These are phyloP conservation scores for Rugonectria rugulosa DNA, from an alignment of 2,329 filamentous ascomycete species.

Conservation along the genomic window DNA sequence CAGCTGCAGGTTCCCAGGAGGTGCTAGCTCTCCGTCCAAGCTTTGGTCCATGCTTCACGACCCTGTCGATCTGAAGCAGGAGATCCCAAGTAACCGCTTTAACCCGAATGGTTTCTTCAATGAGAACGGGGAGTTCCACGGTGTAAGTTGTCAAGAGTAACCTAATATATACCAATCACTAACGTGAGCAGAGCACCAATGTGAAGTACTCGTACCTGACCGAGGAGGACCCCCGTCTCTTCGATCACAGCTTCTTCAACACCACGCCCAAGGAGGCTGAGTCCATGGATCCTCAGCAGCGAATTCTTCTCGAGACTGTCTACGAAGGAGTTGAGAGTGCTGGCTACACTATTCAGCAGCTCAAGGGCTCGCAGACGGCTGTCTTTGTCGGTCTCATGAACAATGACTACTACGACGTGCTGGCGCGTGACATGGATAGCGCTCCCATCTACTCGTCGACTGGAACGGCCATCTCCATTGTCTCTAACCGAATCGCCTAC, in stretches of 20 bases:
- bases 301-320: slow-evolving; percentile 36
- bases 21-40: no score
- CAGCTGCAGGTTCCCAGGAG: no score
- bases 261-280: not conserved
- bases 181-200: no score
- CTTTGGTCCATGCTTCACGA: no score
- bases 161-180: no score
- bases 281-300: slow-evolving; percentile 37
- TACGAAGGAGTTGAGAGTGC: slow-evolving; percentile 38
- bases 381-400: slow-evolving; percentile 5
- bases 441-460: not conserved
- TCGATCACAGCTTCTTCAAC: slow-evolving; percentile 1
- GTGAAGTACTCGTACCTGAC: no score
- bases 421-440: not conserved
- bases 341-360: slow-evolving; percentile 5
- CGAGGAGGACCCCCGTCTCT: not conserved
- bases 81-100: no score
- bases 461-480: slow-evolving; percentile 46
- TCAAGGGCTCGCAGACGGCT: slow-evolving; percentile 5
- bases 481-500: slow-evolving; percentile 61
- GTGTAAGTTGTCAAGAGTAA: no score
- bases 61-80: no score
- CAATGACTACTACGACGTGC: not conserved
- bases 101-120: no score
- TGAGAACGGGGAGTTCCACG: no score